Evolutionary conservation across 441 rosid genomes (phyloP), one percentile per base, ranked within the genome.

Genomic region (Sinapis alba): DNA sequence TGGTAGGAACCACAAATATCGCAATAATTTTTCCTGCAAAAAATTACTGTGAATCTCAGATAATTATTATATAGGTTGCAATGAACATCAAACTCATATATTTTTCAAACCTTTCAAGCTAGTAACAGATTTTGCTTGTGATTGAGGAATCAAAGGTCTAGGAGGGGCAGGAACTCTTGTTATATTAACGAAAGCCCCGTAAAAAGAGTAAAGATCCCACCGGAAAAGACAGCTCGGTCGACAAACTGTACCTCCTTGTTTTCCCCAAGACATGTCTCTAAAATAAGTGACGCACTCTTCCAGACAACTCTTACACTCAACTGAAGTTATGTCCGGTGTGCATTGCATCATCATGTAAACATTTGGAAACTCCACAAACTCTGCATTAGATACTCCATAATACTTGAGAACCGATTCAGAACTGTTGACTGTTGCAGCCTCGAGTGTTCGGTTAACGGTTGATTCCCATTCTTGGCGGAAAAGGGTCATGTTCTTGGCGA

Each of bases 151-250:
- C 7, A 36, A 69, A 34, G 72, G 15, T 54, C 62, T 47, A 20
- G 76, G 57, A 56, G 67, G 75, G 1, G 60, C 56, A 75, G 72
- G 80, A 10, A 71, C 21, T 61, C 72, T 30, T 4, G 54, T 69
- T 9, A 38, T 56, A 15, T 54, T 67, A 8, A 57, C 72, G 5
- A 58, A 71, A 15, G 62, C 62, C 0, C 18, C 28, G 47, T 62
- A 62, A 34, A 82, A 82, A 2, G 28, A 8, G 56, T 41, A 78
- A 53, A 82, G 26, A 56, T 82, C 81, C 83, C 81, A 82, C 19
- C 79, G 65, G 65, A 82, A 65, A 65, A 67, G 2, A 70, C 85
- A 82, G 23, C 57, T 79, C 1, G 79, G 79, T 2, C 45, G 60
- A 45, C 24, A 0, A 36, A 82, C 43, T 3, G 3, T 11, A 19